A percentile compares a stretch with the other conserved stretches of the same genome.
These are phyloP conservation scores for Calonectria multiphialidica DNA, from an alignment of 2,329 filamentous ascomycete genomes.

Conservation along the genomic window DNA sequence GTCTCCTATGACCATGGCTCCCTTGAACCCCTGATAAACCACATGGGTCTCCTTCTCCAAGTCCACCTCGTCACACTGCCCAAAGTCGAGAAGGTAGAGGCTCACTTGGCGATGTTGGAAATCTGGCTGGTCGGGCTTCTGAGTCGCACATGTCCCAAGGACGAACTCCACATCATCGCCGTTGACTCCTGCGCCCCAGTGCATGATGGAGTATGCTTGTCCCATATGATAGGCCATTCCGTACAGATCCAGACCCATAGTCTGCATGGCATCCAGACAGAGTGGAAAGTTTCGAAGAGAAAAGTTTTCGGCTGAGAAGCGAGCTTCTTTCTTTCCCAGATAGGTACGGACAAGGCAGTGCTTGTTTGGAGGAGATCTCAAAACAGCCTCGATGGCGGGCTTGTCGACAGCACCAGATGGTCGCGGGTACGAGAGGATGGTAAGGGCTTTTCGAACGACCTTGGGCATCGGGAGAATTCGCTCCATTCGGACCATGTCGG, in stretches of 20 bases:
- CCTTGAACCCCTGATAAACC: slow-evolving; percentile 39
- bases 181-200: slow-evolving; percentile 37
- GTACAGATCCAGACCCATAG: slow-evolving; percentile 20
- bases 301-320: background rate
- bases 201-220: slow-evolving; percentile 35
- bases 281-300: slow-evolving; percentile 27
- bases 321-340: slow-evolving; percentile 20
- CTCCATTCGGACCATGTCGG: background rate
- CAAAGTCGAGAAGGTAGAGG: slow-evolving; percentile 38
- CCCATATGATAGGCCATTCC: slow-evolving; percentile 32
- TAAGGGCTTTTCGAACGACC: slow-evolving; percentile 25
- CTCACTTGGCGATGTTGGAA: slow-evolving; percentile 24
- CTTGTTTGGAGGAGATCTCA: slow-evolving; percentile 30
- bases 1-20: slow-evolving; percentile 38
- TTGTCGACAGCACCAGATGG: background rate
- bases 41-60: slow-evolving; percentile 11
- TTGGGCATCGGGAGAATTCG: background rate
- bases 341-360: slow-evolving; percentile 37
- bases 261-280: slow-evolving; percentile 18
- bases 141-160: slow-evolving; percentile 16
- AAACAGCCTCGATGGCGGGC: background rate
- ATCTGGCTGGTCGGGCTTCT: background rate
- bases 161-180: slow-evolving; percentile 40
- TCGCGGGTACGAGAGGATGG: slow-evolving; percentile 24
- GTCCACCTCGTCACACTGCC: slow-evolving; percentile 37